phyloP scores from a whole-genome alignment of 176 grass and related monocot genomes.

The Stipa capillata region DNA sequence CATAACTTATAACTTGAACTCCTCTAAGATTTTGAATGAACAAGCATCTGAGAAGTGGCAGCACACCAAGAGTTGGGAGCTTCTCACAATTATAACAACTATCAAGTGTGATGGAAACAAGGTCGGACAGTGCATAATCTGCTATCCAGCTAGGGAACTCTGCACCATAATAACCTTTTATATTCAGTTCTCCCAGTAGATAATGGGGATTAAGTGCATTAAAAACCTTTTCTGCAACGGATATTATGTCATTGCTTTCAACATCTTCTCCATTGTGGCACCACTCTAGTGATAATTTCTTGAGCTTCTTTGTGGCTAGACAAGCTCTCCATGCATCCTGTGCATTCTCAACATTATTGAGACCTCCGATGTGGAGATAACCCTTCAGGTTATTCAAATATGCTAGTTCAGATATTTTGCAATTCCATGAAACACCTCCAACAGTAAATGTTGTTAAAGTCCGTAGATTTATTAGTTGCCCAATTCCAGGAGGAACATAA shows the following conservation, averaged over 20 bases:
- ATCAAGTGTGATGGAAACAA: conserved; percentile 16
- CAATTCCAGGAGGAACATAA: conserved; percentile 26
- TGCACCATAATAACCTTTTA: conserved; percentile 19
- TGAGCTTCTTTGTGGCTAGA: conserved; percentile 10
- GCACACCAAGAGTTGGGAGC: conserved; percentile 31
- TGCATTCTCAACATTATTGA: conserved; percentile 12
- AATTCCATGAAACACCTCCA: conserved; percentile 15
- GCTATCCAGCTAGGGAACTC: conserved; percentile 21
- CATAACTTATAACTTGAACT: background rate
- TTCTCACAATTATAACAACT: conserved; percentile 21
- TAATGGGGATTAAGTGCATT: conserved; percentile 18
- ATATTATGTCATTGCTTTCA: background rate
- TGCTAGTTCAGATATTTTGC: conserved; percentile 21
- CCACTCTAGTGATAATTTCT: conserved; percentile 27
- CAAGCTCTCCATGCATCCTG: conserved; percentile 8
- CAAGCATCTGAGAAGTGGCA: background rate
- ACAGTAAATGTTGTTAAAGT: conserved; percentile 29
- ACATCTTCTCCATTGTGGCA: background rate
- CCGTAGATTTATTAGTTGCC: conserved; percentile 12
- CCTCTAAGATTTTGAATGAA: conserved; percentile 9
- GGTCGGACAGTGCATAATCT: conserved; percentile 1
- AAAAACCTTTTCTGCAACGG: conserved; percentile 17
- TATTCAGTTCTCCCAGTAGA: conserved; percentile 19
- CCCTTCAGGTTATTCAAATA: conserved; percentile 14
- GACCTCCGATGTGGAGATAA: conserved; percentile 7